These are phyloP conservation scores for Solanum phureja DNA, from an alignment of 257 asterid genomes.

Conservation along the genomic window DNA sequence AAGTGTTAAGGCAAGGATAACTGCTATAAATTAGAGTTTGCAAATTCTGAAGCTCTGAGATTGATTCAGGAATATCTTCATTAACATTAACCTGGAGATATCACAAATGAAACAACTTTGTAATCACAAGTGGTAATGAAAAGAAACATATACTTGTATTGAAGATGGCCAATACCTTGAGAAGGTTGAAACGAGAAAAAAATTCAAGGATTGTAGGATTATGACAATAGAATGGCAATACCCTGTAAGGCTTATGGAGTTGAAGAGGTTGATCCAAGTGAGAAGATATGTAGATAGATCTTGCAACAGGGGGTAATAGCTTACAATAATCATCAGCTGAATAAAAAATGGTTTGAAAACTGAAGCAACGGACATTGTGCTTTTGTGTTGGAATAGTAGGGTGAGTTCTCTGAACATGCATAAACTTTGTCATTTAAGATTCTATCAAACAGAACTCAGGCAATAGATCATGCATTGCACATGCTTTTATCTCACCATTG, in stretches of 20 bases:
- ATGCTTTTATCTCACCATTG: too few species aligned
- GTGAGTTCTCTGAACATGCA: neutral
- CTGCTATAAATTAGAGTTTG: neutral
- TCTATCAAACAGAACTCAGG: too few species aligned
- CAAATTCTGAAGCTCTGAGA: neutral
- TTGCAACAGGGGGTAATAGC: neutral
- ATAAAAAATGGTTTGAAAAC: neutral
- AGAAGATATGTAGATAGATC: neutral
- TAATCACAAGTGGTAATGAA: neutral
- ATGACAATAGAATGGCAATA: neutral
- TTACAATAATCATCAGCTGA: neutral
- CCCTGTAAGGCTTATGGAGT: neutral
- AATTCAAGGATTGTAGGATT: neutral
- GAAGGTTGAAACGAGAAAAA: neutral
- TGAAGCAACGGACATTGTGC: neutral
- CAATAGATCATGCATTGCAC: too few species aligned
- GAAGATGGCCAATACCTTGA: neutral
- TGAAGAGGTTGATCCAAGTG: neutral
- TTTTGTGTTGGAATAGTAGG: neutral
- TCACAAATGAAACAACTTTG: neutral
- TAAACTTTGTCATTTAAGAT: neutral
- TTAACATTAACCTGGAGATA: neutral
- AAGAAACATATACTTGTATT: fast-evolving
- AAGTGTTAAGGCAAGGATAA: neutral
- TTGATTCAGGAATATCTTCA: neutral